phyloP scores from a whole-genome alignment of 345 rosid species.

The Limnanthes douglasii region DNA sequence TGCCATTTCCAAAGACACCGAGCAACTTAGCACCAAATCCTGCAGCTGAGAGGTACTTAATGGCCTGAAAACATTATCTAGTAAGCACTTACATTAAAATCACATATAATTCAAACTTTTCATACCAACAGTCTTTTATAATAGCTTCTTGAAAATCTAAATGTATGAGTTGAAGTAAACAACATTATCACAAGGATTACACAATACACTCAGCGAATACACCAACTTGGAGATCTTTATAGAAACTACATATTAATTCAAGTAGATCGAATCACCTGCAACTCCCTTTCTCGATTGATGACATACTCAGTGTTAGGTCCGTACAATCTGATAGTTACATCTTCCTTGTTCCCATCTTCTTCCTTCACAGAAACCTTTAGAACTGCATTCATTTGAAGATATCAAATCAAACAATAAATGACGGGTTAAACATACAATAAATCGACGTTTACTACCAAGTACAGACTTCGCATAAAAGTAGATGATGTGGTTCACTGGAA shows the following conservation, averaged over 20 bases:
- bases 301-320: slow-evolving; percentile 96
- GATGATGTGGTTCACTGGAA: not conserved
- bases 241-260: not conserved
- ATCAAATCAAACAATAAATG: not conserved
- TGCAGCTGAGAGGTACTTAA: slow-evolving; percentile 89
- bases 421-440: not conserved
- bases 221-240: not conserved
- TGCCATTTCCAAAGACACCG: slow-evolving; percentile 84
- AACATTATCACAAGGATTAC: not conserved
- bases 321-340: slow-evolving; percentile 64
- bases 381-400: slow-evolving; percentile 27
- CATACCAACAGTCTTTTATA: too few relatives aligned
- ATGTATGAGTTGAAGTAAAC: not conserved
- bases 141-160: slow-evolving; percentile 5
- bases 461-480: not conserved
- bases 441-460: not conserved
- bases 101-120: slow-evolving; percentile 3
- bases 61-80: slow-evolving; percentile 36
- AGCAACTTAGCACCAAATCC: slow-evolving; percentile 98
- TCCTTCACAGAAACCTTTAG: slow-evolving; percentile 75
- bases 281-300: slow-evolving; percentile 64
- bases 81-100: slow-evolving; percentile 10
- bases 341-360: slow-evolving; percentile 26
- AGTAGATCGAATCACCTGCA: slow-evolving; percentile 29
- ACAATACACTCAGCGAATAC: slow-evolving; percentile 1